phyloP scores from a whole-genome alignment of 2,329 filamentous ascomycete genomes.

The Lizonia empirigonia region DNA sequence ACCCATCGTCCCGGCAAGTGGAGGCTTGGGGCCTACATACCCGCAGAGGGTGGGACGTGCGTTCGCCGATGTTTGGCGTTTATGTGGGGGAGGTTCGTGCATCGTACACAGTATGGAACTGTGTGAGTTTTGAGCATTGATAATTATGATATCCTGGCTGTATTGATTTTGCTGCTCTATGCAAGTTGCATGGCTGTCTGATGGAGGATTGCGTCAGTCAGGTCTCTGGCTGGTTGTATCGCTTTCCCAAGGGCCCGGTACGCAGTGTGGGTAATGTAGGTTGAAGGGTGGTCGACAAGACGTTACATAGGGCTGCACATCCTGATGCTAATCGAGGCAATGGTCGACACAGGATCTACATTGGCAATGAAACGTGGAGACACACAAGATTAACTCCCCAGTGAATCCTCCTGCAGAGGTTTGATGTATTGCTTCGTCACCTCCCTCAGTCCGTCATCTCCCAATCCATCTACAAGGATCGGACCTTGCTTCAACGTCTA shows the following conservation, averaged over 20 bases:
- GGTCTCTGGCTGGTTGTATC: too few species aligned
- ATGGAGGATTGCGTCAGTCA: too few species aligned
- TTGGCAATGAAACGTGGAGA: conserved; percentile 18
- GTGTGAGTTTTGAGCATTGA: too few species aligned
- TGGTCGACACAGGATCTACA: conserved; percentile 1
- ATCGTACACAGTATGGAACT: not conserved
- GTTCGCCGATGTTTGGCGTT: conserved; percentile 9
- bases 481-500: not conserved
- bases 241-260: not conserved
- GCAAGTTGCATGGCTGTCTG: too few species aligned
- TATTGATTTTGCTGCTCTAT: too few species aligned
- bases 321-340: not conserved
- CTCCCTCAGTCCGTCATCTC: not conserved
- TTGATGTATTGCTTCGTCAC: conserved; percentile 10
- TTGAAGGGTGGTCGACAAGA: not conserved
- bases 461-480: not conserved
- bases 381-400: conserved; percentile 4
- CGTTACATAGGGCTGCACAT: conserved; percentile 12
- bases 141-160: not conserved
- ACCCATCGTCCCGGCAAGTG: conserved; percentile 12
- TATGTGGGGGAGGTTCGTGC: not conserved
- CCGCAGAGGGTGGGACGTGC: conserved; percentile 1
- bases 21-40: not conserved
- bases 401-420: conserved; percentile 2
- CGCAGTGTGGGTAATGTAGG: not conserved